Percentiles rank a stretch among this genome's conserved stretches.
phyloP scores from a whole-genome alignment of 2,329 filamentous ascomycete species.

The Hymenoscyphus linearis region DNA sequence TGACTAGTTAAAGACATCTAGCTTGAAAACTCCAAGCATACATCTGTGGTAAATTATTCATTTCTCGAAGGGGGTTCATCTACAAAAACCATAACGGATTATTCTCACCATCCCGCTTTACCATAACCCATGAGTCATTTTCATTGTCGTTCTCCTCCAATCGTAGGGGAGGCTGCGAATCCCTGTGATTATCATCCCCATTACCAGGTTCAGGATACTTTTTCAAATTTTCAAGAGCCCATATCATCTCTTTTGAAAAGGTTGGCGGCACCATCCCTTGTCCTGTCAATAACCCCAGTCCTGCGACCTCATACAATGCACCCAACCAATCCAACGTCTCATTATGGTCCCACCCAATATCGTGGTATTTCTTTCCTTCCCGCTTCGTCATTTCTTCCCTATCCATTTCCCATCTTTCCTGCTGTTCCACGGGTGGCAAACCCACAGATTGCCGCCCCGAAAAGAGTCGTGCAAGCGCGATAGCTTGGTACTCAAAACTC shows the following conservation, averaged over 20 bases:
- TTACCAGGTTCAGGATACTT: slow-evolving; percentile 41
- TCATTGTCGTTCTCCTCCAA: not conserved
- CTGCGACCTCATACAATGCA: slow-evolving; percentile 43
- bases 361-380: slow-evolving; percentile 44
- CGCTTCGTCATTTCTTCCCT: slow-evolving; percentile 31
- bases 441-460: slow-evolving; percentile 36
- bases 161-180: not conserved
- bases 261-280: slow-evolving; percentile 43
- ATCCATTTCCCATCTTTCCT: slow-evolving; percentile 42
- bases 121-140: not conserved
- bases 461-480: slow-evolving; percentile 46
- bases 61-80: not conserved
- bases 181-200: not conserved
- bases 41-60: not conserved
- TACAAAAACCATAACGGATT: not conserved
- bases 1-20: no score
- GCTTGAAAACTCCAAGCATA: no score
- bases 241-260: slow-evolving; percentile 38
- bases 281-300: slow-evolving; percentile 42
- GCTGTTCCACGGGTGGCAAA: slow-evolving; percentile 36
- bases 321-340: slow-evolving; percentile 45
- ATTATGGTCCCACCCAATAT: slow-evolving; percentile 46
- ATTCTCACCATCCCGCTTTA: not conserved
- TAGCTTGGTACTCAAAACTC: slow-evolving; percentile 51
- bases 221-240: slow-evolving; percentile 43